Base-by-base conservation (phyloP, 306 rosid species). In the Trifolium repens region DNA sequence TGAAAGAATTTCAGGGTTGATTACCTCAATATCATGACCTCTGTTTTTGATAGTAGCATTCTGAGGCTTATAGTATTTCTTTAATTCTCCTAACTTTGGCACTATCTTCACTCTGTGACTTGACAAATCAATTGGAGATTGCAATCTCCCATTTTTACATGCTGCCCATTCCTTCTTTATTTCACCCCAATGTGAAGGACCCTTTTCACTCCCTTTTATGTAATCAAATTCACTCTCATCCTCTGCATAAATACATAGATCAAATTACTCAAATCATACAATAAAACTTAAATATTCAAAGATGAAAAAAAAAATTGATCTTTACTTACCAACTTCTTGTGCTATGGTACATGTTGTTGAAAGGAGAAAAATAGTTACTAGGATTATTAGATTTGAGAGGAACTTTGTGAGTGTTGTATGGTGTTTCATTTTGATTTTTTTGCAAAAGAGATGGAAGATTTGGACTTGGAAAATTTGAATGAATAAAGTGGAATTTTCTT, bases 21-120 rank as follows among this genome's bases (percentile, higher is more conserved):
- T n/a, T 34, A 89, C 97, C 85, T 67, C 58, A 69, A 92, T 86
- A 76, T 89, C 93, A 72, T 86, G 96, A 50, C 96, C 96, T 83
- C 97, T 84, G 52, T 92, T 92, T 74, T 55, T 72, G 53, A 86
- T 4, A 6, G 82, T 82, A 10, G 91, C 93, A 63, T 89, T 86
- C 6, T 79, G 78, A 22, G 86, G 73, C 15, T 69, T 80, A 46
- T 91, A 88, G 30, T 8, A 15, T 13, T 44, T 86, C 44, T 62
- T 80, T 0, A 91, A 65, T 47, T 74, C 26, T 16, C 83, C 85
- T 24, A 85, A 79, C 22, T 72, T 67, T 8, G 87, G 82, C 4
- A 80, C 71, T n/a, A 85, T 7, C 55, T n/a, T 84, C 49, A 84
- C 84, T 27, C 86, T 82, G 4, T 4, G 61, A 14, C 55, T 82